Percentiles rank a stretch among this genome's conserved stretches.
Evolutionary conservation across 495 filamentous ascomycete species (phyloP).

Genomic region (Penicillium antarcticum): DNA sequence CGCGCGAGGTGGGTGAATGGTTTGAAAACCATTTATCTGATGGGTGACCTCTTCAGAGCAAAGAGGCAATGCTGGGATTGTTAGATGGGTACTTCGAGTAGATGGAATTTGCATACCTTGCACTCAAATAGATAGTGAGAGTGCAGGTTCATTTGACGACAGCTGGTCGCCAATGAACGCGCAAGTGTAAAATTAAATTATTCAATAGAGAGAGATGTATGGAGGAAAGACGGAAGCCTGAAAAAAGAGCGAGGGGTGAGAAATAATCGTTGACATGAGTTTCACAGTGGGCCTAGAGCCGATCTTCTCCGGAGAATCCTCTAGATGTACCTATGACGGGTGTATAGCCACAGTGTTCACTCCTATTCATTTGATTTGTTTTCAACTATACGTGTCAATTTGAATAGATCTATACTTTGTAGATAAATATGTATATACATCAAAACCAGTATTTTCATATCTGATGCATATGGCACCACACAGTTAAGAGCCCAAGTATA

Average conservation of each 20-base stretch:
- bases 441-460: background rate
- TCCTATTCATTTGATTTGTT: too few relatives aligned
- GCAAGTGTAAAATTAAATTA: conserved; percentile 24
- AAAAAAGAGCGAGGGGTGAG: background rate
- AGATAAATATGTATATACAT: background rate
- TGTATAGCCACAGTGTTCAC: background rate
- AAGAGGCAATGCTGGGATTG: conserved; percentile 44
- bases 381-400: background rate
- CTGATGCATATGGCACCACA: background rate
- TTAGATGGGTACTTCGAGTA: background rate
- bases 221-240: conserved; percentile 6
- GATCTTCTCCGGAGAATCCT: conserved; percentile 32
- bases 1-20: conserved; percentile 88
- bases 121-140: conserved; percentile 40
- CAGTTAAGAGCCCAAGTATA: background rate
- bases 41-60: conserved; percentile 47
- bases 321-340: conserved; percentile 4
- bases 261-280: conserved; percentile 23
- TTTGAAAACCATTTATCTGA: conserved; percentile 80
- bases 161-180: conserved; percentile 56
- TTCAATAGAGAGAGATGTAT: background rate
- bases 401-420: too few relatives aligned
- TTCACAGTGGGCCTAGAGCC: conserved; percentile 23
- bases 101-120: conserved; percentile 35
- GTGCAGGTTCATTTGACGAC: conserved; percentile 70